phyloP scores from a whole-genome alignment of 192 early-diverging fungal species.

The Allomyces arbusculus region DNA sequence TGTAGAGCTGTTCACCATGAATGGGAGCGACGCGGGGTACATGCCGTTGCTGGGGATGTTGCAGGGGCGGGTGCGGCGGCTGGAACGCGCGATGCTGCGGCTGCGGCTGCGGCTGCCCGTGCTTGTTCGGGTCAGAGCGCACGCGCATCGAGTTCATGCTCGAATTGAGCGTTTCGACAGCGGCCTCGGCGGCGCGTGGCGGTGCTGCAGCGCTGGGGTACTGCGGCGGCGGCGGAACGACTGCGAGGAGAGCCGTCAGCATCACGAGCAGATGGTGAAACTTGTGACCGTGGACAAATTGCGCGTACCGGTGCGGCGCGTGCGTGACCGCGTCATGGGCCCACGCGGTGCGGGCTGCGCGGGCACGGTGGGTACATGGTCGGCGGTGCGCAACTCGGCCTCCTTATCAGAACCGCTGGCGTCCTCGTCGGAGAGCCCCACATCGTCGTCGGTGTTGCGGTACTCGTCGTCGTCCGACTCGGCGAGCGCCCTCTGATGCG shows the following conservation, averaged over 20 bases:
- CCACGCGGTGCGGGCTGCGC: neutral
- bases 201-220: too few relatives aligned
- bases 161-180: too few relatives aligned
- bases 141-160: too few relatives aligned
- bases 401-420: too few relatives aligned
- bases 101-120: too few relatives aligned
- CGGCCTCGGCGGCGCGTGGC: too few relatives aligned
- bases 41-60: neutral
- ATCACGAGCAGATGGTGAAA: too few relatives aligned
- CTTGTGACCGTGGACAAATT: neutral
- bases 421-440: neutral
- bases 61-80: neutral
- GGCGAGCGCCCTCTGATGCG: neutral
- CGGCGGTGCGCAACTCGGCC: neutral
- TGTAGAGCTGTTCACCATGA: neutral
- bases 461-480: neutral
- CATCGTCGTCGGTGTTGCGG: neutral
- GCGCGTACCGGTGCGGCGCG: neutral
- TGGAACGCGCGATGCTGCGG: neutral
- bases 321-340: neutral
- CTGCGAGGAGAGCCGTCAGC: too few relatives aligned
- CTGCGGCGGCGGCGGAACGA: too few relatives aligned
- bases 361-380: neutral
- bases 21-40: neutral
- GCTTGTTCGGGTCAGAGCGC: too few relatives aligned